Evolutionary conservation across 2,329 filamentous ascomycete species (phyloP).

Genomic region (Davidsoniella australis): DNA sequence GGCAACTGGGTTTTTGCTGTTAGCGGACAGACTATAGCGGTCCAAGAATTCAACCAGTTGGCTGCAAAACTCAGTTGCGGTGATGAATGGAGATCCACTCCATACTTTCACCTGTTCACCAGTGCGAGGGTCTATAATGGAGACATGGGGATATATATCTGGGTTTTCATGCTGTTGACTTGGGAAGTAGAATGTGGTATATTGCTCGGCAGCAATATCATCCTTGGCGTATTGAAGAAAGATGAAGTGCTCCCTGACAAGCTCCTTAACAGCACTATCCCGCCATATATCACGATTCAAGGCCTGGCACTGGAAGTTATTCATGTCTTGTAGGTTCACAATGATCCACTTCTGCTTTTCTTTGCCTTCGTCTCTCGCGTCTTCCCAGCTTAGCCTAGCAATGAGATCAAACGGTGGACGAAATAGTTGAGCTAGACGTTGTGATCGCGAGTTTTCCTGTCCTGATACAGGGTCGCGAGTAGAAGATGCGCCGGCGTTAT

Average conservation of each 20-base stretch:
- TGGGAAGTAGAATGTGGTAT: conserved; percentile 78
- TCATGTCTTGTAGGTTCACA: conserved; percentile 86
- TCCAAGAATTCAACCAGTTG: conserved; percentile 94
- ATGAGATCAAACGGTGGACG: conserved; percentile 86
- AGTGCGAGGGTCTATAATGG: conserved; percentile 86
- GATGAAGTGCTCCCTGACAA: conserved; percentile 80
- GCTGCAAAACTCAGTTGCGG: conserved; percentile 65
- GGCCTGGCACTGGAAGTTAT: conserved; percentile 85
- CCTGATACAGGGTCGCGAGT: conserved; percentile 11
- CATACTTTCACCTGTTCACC: conserved; percentile 95
- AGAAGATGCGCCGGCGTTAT: conserved; percentile 12
- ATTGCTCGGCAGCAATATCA: conserved; percentile 60
- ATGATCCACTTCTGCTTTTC: conserved; percentile 85
- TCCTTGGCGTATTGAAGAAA: conserved; percentile 90
- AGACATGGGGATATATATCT: conserved; percentile 91
- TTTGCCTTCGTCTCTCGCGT: conserved; percentile 70
- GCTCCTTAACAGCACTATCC: conserved; percentile 57
- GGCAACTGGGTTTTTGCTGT: conserved; percentile 85
- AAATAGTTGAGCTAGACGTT: conserved; percentile 77
- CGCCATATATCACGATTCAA: conserved; percentile 96
- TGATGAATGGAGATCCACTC: conserved; percentile 68
- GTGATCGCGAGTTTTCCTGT: conserved; percentile 40
- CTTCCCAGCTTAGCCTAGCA: conserved; percentile 61
- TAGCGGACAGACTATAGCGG: conserved; percentile 73
- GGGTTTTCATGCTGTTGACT: conserved; percentile 53